These are phyloP conservation scores for Vigna radiata DNA, from an alignment of 306 rosid genomes.

Conservation along the genomic window DNA sequence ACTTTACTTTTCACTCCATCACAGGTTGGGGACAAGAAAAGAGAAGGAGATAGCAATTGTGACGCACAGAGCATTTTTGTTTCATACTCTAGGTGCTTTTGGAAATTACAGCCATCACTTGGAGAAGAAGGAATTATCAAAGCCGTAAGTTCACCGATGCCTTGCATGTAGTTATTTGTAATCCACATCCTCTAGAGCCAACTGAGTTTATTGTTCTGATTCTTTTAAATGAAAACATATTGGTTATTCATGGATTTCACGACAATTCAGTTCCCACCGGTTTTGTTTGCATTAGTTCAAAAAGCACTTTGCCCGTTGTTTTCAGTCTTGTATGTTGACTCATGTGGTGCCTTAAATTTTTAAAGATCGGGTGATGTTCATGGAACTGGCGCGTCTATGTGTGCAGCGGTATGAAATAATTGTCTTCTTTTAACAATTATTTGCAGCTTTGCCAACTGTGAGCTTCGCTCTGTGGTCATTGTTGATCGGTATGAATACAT, in stretches of 20 bases:
- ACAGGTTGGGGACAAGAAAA: slow-evolving; percentile 69
- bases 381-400: not conserved
- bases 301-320: not conserved
- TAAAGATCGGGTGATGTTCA: not conserved
- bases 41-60: slow-evolving; percentile 85
- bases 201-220: not conserved
- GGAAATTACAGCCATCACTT: slow-evolving; percentile 64
- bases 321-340: not conserved
- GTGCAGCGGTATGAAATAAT: not conserved
- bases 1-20: slow-evolving; percentile 28
- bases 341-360: not conserved
- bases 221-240: not conserved
- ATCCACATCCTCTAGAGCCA: not conserved
- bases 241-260: not conserved
- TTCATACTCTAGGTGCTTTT: slow-evolving; percentile 58
- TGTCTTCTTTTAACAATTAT: slow-evolving; percentile 38
- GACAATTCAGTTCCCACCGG: not conserved
- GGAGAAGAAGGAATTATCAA: slow-evolving; percentile 67
- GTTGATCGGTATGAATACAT: slow-evolving; percentile 60
- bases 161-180: slow-evolving; percentile 29
- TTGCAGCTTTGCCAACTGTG: slow-evolving; percentile 81
- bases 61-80: slow-evolving; percentile 77
- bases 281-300: not conserved
- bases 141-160: slow-evolving; percentile 55
- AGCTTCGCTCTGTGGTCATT: slow-evolving; percentile 74